Evolutionary conservation across 2,329 filamentous ascomycete species (phyloP).

Genomic region (Trichoderma simmonsii): DNA sequence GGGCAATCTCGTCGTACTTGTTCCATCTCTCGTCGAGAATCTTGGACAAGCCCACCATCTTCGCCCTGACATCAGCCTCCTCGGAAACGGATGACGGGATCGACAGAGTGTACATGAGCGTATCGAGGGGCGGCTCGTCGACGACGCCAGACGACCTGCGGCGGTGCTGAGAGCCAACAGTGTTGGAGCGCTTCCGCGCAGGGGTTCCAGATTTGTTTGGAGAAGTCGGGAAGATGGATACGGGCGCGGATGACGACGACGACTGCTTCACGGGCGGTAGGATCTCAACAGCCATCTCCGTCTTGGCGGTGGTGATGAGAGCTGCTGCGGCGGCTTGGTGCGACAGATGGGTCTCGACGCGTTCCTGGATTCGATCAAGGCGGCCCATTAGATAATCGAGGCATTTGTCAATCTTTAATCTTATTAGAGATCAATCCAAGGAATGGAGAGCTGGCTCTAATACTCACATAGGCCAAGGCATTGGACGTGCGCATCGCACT

Average conservation of each 20-base stretch:
- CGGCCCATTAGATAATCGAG: constrained; percentile 50
- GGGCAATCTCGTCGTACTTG: constrained; percentile 45
- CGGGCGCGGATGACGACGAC: not conserved
- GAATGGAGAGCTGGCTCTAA: too few relatives aligned
- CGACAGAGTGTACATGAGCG: constrained; percentile 48
- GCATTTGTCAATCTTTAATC: constrained; percentile 48
- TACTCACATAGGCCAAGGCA: constrained; percentile 51
- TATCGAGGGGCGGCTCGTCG: constrained; percentile 42
- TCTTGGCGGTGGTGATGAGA: constrained; percentile 42
- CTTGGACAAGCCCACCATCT: constrained; percentile 34
- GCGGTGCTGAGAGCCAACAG: constrained; percentile 26
- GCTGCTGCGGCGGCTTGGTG: constrained; percentile 41
- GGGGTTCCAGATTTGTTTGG: constrained; percentile 38
- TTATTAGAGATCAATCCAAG: not conserved
- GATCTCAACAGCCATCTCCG: constrained; percentile 39
- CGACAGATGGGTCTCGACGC: constrained; percentile 44
- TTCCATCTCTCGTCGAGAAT: constrained; percentile 38
- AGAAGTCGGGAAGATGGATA: constrained; percentile 31
- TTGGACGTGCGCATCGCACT: constrained; percentile 44
- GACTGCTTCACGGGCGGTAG: constrained; percentile 7
- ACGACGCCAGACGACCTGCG: constrained; percentile 37
- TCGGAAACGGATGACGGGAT: constrained; percentile 39
- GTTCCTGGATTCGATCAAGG: constrained; percentile 40
- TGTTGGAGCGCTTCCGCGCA: constrained; percentile 31
- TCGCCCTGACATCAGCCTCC: constrained; percentile 25